phyloP scores from a whole-genome alignment of 1,284 basidiomycete species.

The Trametes pubescens region DNA sequence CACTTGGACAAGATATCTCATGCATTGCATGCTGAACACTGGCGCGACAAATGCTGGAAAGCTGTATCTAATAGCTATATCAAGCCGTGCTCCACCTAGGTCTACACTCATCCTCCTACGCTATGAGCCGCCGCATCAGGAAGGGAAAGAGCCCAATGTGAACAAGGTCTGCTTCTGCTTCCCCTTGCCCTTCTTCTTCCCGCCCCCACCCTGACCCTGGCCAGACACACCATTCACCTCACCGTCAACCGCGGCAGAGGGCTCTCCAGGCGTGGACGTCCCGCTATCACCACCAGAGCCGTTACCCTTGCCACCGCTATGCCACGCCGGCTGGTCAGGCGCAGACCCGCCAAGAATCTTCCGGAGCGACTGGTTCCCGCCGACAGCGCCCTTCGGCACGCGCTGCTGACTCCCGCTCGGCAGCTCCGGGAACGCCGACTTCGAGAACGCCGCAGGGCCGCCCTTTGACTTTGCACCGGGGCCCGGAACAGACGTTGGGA shows the following conservation, averaged over 20 bases:
- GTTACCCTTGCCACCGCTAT: constrained; percentile 51
- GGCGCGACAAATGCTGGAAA: not conserved
- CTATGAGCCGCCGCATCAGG: constrained; percentile 38
- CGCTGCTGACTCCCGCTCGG: constrained; percentile 54
- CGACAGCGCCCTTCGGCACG: constrained; percentile 57
- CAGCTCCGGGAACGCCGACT: constrained; percentile 75
- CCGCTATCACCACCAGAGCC: constrained; percentile 60
- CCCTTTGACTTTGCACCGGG: constrained; percentile 43
- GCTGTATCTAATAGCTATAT: not conserved
- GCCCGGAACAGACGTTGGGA: constrained; percentile 41
- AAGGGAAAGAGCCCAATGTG: constrained; percentile 68
- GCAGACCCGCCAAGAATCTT: constrained; percentile 69
- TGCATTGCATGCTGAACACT: not conserved
- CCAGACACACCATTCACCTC: constrained; percentile 12
- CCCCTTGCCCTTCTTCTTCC: constrained; percentile 81
- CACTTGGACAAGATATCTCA: too few relatives aligned
- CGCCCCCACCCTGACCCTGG: constrained; percentile 39
- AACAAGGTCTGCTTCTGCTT: constrained; percentile 89
- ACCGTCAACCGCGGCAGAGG: constrained; percentile 26
- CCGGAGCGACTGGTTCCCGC: constrained; percentile 73
- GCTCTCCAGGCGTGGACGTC: constrained; percentile 47
- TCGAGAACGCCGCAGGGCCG: constrained; percentile 56
- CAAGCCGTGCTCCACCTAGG: not conserved
- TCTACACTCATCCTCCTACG: not conserved
- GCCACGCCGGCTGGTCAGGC: constrained; percentile 63